Evolutionary conservation across 306 rosid genomes (phyloP).

Genomic region (Luffa aegyptiaca): DNA sequence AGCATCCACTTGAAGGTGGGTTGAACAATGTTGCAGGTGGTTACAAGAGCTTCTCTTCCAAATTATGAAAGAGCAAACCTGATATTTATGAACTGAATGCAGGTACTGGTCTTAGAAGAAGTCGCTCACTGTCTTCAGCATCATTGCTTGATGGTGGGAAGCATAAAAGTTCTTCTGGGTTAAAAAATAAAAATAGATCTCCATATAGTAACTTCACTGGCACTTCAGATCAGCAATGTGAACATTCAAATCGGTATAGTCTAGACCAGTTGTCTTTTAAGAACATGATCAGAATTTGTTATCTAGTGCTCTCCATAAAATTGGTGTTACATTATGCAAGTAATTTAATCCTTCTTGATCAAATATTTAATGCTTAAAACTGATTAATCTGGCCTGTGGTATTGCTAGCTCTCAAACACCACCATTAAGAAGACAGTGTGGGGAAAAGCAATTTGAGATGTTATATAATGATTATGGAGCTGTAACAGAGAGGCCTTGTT

Average conservation of each 20-base stretch:
- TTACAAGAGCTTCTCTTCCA: constrained; percentile 36
- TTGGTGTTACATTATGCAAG: background rate
- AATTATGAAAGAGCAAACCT: constrained; percentile 39
- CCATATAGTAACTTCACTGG: constrained; percentile 46
- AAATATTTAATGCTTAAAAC: background rate
- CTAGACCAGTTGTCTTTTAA: constrained; percentile 3
- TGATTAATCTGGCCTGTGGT: constrained; percentile 17
- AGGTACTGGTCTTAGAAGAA: constrained; percentile 61
- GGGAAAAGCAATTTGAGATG: constrained; percentile 26
- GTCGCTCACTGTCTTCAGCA: constrained; percentile 76
- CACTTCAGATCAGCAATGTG: constrained; percentile 35
- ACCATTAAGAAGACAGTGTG: constrained; percentile 35
- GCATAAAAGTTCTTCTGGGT: constrained; percentile 24
- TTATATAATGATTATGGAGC: constrained; percentile 27
- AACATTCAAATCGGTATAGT: constrained; percentile 59
- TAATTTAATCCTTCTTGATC: background rate
- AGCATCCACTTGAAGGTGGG: constrained; percentile 37
- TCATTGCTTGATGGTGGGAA: constrained; percentile 38
- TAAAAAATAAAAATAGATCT: constrained; percentile 48
- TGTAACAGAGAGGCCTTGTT: constrained; percentile 36
- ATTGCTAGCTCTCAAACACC: constrained; percentile 35
- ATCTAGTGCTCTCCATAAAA: background rate
- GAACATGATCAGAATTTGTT: background rate
- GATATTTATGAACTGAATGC: constrained; percentile 32
- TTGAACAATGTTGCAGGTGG: constrained; percentile 22